phyloP scores from a whole-genome alignment of 1,284 basidiomycete genomes.

The Xerocomus cyaneibrunnescens region DNA sequence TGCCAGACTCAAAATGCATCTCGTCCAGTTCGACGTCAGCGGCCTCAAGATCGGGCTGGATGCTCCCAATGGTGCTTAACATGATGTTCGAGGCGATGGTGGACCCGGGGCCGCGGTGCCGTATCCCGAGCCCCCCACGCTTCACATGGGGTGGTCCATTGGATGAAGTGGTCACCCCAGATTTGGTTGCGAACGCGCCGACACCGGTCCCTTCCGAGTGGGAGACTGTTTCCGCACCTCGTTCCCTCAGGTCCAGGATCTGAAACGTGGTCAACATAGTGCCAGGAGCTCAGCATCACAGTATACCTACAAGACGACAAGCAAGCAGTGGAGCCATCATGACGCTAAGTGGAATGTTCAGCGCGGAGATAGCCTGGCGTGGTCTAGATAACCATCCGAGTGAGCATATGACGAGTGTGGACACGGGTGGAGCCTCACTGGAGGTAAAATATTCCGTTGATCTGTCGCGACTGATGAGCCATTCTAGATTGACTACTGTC shows the following conservation, averaged over 20 bases:
- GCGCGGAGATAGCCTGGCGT: slow-evolving; percentile 76
- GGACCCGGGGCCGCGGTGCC: slow-evolving; percentile 36
- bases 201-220: slow-evolving; percentile 66
- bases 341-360: slow-evolving; percentile 82
- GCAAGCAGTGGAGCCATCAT: slow-evolving; percentile 79
- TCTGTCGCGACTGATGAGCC: slow-evolving; percentile 30
- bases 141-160: slow-evolving; percentile 41
- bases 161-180: slow-evolving; percentile 48
- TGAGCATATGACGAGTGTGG: slow-evolving; percentile 4
- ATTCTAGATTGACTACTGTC: not conserved
- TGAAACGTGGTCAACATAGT: slow-evolving; percentile 25
- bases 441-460: slow-evolving; percentile 81
- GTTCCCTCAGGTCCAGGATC: slow-evolving; percentile 76
- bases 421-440: slow-evolving; percentile 48
- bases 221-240: slow-evolving; percentile 69
- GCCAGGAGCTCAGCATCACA: not conserved
- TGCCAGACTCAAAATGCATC: slow-evolving; percentile 42
- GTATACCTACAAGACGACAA: slow-evolving; percentile 63
- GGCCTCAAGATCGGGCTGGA: slow-evolving; percentile 53
- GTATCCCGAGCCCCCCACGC: slow-evolving; percentile 36
- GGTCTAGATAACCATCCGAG: slow-evolving; percentile 46
- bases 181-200: slow-evolving; percentile 60
- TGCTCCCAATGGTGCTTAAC: slow-evolving; percentile 66
- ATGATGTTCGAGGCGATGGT: slow-evolving; percentile 61
- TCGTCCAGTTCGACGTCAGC: slow-evolving; percentile 58